Percentiles rank a stretch among this genome's conserved stretches.
These are phyloP conservation scores for Sporisorium sorghi DNA, from an alignment of 1,284 basidiomycete species.

Conservation along the genomic window DNA sequence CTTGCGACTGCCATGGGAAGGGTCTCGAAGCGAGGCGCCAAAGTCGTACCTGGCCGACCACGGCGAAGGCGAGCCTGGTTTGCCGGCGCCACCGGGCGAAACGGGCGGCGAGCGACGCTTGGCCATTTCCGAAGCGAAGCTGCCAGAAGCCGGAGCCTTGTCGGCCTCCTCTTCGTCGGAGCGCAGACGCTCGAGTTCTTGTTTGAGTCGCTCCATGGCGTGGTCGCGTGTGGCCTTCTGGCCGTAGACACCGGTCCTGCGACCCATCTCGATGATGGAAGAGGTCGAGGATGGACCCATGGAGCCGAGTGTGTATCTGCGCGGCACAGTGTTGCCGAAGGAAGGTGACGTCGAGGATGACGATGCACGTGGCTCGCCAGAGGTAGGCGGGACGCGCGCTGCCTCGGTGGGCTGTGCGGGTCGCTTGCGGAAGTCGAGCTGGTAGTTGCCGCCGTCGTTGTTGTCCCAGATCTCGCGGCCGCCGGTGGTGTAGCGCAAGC, in stretches of 20 bases:
- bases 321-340: slow-evolving; percentile 39
- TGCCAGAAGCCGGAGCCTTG: slow-evolving; percentile 35
- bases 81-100: slow-evolving; percentile 65
- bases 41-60: slow-evolving; percentile 72
- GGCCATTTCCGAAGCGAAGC: slow-evolving; percentile 37
- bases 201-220: slow-evolving; percentile 71
- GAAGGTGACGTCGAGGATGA: slow-evolving; percentile 20
- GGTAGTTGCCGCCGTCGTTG: slow-evolving; percentile 83
- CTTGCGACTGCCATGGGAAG: slow-evolving; percentile 58
- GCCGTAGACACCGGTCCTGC: slow-evolving; percentile 58
- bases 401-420: slow-evolving; percentile 36
- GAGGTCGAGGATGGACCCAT: slow-evolving; percentile 40
- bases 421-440: slow-evolving; percentile 72
- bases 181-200: slow-evolving; percentile 71
- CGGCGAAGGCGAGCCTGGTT: slow-evolving; percentile 56
- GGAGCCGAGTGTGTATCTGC: slow-evolving; percentile 45
- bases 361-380: slow-evolving; percentile 18
- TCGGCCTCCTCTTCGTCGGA: slow-evolving; percentile 71
- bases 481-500: slow-evolving; percentile 80
- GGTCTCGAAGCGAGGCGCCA: slow-evolving; percentile 71
- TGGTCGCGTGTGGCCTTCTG: slow-evolving; percentile 64
- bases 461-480: slow-evolving; percentile 92
- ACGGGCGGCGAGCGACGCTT: slow-evolving; percentile 58
- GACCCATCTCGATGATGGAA: slow-evolving; percentile 55
- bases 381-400: slow-evolving; percentile 27